Conservation (phyloP, 208 protist genomes). For the Acanthamoeba royreba region DNA sequence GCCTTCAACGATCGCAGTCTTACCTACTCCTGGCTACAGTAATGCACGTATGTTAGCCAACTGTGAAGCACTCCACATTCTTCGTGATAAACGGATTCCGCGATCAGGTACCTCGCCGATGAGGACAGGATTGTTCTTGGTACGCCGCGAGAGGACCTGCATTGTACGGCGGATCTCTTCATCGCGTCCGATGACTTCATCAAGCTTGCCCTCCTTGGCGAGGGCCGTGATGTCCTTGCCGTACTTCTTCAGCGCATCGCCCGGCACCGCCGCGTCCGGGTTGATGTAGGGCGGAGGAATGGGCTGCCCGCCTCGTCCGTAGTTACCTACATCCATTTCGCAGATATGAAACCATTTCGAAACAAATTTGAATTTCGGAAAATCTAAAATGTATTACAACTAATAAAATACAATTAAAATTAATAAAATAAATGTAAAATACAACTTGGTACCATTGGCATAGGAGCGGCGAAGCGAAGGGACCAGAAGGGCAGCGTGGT, state of each 20-base stretch:
- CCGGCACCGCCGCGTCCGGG: slow-evolving; percentile 2
- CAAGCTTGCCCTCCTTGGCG: slow-evolving; percentile 91
- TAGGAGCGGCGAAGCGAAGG: too few relatives aligned
- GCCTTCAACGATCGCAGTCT: slow-evolving; percentile 89
- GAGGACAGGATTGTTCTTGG: slow-evolving; percentile 99
- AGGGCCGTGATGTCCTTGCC: slow-evolving; percentile 92
- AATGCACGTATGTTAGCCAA: too few relatives aligned
- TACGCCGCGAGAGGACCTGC: slow-evolving; percentile 92
- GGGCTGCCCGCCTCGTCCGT: background rate
- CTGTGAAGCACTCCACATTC: too few relatives aligned
- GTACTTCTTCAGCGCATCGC: slow-evolving; percentile 94
- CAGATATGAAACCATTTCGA: background rate
- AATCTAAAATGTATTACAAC: background rate
- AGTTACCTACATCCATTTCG: background rate
- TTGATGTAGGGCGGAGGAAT: background rate
- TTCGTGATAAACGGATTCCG: slow-evolving; percentile 73
- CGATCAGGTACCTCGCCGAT: slow-evolving; percentile 90
- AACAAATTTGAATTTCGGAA: too few relatives aligned
- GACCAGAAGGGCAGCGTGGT: too few relatives aligned
- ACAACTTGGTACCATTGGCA: background rate
- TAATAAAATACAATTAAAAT: background rate
- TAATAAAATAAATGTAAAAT: background rate
- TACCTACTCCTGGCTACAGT: slow-evolving; percentile 76
- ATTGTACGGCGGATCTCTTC: slow-evolving; percentile 98
- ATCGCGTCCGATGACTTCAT: slow-evolving; percentile 98